Evolutionary conservation across 2,329 filamentous ascomycete genomes (phyloP).

Genomic region (Emmonsia crescens): DNA sequence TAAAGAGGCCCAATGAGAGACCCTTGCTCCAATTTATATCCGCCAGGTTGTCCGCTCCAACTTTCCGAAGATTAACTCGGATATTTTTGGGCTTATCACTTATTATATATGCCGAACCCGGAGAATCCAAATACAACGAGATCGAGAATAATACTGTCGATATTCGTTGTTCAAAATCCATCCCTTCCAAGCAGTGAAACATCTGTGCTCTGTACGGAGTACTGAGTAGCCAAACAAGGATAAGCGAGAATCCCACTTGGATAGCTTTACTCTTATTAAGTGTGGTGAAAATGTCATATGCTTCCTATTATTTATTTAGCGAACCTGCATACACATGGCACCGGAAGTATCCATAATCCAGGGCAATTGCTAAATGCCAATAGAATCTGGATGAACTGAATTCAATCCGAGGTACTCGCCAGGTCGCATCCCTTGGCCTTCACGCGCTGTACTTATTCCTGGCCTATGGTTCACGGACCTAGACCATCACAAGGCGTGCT

Average conservation of each 20-base stretch:
- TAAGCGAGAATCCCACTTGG: background rate
- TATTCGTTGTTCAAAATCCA: background rate
- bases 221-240: too few species aligned
- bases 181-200: background rate
- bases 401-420: background rate
- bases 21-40: background rate
- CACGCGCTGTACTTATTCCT: too few species aligned
- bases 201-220: too few species aligned
- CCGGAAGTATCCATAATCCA: background rate
- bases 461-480: background rate
- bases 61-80: background rate
- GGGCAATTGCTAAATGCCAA: background rate
- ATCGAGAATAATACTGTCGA: too few species aligned
- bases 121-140: background rate
- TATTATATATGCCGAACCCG: background rate
- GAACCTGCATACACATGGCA: background rate
- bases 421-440: too few species aligned
- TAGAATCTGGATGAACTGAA: too few species aligned
- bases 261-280: background rate
- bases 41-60: background rate
- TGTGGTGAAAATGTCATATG: background rate
- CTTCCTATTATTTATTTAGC: background rate
- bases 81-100: background rate
- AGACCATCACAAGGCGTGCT: background rate
- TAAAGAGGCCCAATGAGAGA: background rate